Evolutionary conservation across 1,284 basidiomycete genomes (phyloP).

Genomic region (Naganishia albida): DNA sequence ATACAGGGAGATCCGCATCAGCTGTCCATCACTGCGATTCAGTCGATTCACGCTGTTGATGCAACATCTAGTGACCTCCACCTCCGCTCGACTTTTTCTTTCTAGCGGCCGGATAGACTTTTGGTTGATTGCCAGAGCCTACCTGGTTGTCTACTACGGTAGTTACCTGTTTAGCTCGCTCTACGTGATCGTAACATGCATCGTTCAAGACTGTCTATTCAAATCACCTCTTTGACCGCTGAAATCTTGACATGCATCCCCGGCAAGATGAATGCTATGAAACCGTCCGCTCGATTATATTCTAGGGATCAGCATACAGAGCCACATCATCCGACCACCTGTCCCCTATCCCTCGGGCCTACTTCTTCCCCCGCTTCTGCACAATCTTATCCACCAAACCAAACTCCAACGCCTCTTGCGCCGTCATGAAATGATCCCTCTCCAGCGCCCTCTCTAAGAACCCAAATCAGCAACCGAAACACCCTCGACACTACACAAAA

Average conservation of each 20-base stretch:
- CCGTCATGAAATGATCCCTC: conserved; percentile 92
- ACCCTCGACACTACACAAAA: no score
- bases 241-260: no score
- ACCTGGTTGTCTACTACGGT: no score
- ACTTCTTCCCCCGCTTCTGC: conserved; percentile 50
- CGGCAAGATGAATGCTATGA: no score
- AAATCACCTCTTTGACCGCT: no score
- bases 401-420: conserved; percentile 80
- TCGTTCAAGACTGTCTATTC: no score
- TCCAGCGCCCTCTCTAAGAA: conserved; percentile 77
- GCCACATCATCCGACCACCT: no score
- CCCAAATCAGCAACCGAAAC: not conserved
- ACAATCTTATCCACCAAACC: conserved; percentile 89
- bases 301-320: no score
- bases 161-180: no score
- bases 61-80: conserved; percentile 7
- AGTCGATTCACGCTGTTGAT: not conserved
- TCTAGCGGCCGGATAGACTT: conserved; percentile 2
- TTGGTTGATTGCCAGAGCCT: not conserved
- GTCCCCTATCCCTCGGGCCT: not conserved
- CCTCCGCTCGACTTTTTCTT: conserved; percentile 1
- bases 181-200: no score
- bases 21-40: no score
- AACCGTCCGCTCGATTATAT: no score
- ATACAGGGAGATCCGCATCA: not conserved